Conservation (phyloP, 495 filamentous ascomycete species). For the Platismatia glauca region DNA sequence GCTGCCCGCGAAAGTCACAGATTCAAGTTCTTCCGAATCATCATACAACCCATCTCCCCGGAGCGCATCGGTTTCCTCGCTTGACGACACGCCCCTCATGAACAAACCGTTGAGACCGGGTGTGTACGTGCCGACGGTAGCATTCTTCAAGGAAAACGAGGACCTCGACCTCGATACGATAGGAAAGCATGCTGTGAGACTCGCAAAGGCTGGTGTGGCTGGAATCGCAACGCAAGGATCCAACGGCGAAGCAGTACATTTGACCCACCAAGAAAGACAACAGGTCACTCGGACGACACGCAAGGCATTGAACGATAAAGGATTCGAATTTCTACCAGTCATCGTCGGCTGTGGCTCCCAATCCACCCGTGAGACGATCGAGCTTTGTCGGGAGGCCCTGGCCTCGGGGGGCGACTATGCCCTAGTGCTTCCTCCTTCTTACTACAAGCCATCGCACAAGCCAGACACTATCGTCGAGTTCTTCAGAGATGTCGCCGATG, state of each 20-base stretch:
- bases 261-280: constrained; percentile 61
- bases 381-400: constrained; percentile 66
- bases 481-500: constrained; percentile 69
- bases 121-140: constrained; percentile 61
- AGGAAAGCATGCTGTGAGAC: constrained; percentile 67
- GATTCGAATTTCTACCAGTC: constrained; percentile 59
- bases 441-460: constrained; percentile 62
- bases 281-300: constrained; percentile 66
- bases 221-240: constrained; percentile 81
- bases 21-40: constrained; percentile 23
- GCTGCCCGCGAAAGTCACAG: constrained; percentile 9
- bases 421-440: constrained; percentile 75
- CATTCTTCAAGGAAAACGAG: constrained; percentile 55
- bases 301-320: constrained; percentile 60
- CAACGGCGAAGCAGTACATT: constrained; percentile 82
- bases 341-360: constrained; percentile 80
- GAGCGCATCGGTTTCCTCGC: constrained; percentile 23
- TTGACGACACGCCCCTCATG: constrained; percentile 28
- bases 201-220: constrained; percentile 70
- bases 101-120: constrained; percentile 36
- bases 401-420: constrained; percentile 74
- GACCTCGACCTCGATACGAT: constrained; percentile 60
- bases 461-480: constrained; percentile 54
- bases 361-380: constrained; percentile 78
- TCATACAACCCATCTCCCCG: constrained; percentile 20